Conservation (phyloP, 352 stramenopile genomes). For the Phytophthora citrophthora region DNA sequence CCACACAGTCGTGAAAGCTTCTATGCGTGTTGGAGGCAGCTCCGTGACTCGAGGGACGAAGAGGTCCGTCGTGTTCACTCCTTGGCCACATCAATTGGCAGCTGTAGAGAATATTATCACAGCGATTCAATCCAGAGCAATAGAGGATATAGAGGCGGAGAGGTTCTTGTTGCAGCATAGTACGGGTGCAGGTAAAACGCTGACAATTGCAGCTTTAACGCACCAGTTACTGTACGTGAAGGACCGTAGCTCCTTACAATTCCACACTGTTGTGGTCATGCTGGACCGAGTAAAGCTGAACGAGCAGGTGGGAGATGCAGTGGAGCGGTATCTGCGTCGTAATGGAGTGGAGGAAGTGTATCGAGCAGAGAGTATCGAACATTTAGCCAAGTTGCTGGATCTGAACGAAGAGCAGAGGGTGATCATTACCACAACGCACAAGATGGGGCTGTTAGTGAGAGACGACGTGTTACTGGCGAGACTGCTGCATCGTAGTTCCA, state of each 20-base stretch:
- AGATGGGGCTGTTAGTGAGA: constrained; percentile 73
- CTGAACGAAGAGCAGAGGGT: constrained; percentile 51
- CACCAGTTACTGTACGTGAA: constrained; percentile 72
- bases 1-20: constrained; percentile 43
- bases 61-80: constrained; percentile 43
- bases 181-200: constrained; percentile 81
- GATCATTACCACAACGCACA: constrained; percentile 86
- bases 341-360: constrained; percentile 80
- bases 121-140: constrained; percentile 39
- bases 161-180: constrained; percentile 83
- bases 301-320: constrained; percentile 74
- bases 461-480: constrained; percentile 73
- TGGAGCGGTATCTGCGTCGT: constrained; percentile 72
- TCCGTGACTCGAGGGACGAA: constrained; percentile 37
- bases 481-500: constrained; percentile 58
- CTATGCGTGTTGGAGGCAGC: constrained; percentile 64
- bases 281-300: constrained; percentile 87
- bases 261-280: constrained; percentile 81
- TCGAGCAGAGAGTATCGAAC: constrained; percentile 75
- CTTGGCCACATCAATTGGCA: constrained; percentile 70
- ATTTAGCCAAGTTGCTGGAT: constrained; percentile 65
- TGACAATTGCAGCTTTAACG: constrained; percentile 75
- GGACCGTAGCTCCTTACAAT: constrained; percentile 47
- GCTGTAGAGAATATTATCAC: constrained; percentile 62
- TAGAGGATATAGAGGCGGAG: constrained; percentile 30